These are phyloP conservation scores for Fusarium veterinarium DNA, from an alignment of 2,329 filamentous ascomycete genomes.

Conservation along the genomic window DNA sequence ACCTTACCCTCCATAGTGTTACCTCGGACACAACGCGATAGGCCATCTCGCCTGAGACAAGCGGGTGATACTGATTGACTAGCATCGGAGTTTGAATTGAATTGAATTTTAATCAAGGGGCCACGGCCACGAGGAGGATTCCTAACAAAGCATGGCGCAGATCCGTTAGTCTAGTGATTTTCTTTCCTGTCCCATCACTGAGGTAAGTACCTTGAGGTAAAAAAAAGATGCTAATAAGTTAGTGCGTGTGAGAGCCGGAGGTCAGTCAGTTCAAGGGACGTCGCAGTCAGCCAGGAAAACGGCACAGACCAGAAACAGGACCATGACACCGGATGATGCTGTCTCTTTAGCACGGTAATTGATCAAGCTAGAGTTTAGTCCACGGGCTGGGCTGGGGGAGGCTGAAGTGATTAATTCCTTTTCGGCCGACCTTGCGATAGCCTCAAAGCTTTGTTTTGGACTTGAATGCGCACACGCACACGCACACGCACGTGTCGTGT, in stretches of 20 bases:
- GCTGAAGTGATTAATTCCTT: slow-evolving; percentile 8
- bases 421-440: slow-evolving; percentile 24
- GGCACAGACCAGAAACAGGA: slow-evolving; percentile 16
- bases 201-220: neutral
- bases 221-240: neutral
- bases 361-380: neutral
- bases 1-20: neutral
- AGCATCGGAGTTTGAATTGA: neutral
- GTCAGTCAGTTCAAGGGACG: neutral
- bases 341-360: neutral
- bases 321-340: slow-evolving; percentile 4
- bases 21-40: neutral
- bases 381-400: slow-evolving; percentile 5
- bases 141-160: slow-evolving; percentile 34
- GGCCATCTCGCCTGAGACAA: slow-evolving; percentile 24
- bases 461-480: neutral
- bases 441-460: slow-evolving; percentile 16
- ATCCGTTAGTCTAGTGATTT: slow-evolving; percentile 30
- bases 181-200: neutral
- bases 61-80: slow-evolving; percentile 9
- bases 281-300: slow-evolving; percentile 1
- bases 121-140: slow-evolving; percentile 26
- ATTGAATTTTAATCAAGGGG: slow-evolving; percentile 12
- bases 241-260: neutral
- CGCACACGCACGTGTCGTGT: neutral